These are phyloP conservation scores for Stentor roeselii DNA, from an alignment of 73 alveolate species.

Conservation along the genomic window DNA sequence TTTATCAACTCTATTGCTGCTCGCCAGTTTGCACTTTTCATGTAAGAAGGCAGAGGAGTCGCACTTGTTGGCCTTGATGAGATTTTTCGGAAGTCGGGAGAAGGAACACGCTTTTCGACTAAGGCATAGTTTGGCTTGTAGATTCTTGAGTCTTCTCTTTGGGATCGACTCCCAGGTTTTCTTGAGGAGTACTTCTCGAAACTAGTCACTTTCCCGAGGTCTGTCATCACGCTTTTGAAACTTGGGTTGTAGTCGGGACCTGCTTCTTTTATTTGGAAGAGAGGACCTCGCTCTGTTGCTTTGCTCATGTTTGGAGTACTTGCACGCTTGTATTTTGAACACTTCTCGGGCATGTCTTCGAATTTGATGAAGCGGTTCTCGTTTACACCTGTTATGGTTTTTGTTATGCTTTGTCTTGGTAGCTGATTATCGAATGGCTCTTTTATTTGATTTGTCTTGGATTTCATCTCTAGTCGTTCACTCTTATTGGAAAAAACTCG, in stretches of 20 bases:
- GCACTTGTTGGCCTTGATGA: neutral
- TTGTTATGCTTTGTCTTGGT: conserved; percentile 12
- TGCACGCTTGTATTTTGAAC: neutral
- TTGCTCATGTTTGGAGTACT: conserved; percentile 13
- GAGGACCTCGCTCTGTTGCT: neutral
- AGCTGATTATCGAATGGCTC: conserved; percentile 10
- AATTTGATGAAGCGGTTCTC: neutral
- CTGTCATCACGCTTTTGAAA: neutral
- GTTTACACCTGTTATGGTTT: neutral
- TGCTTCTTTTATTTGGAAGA: neutral
- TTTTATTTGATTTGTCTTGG: neutral
- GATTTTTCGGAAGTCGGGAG: neutral
- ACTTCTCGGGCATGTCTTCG: neutral
- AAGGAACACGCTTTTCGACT: neutral
- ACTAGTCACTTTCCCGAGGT: neutral
- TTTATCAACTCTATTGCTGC: neutral
- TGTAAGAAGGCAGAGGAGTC: neutral
- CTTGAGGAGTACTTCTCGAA: neutral
- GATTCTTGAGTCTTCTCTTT: neutral
- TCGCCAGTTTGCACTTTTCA: neutral
- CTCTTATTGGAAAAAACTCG: neutral
- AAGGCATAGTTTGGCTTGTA: neutral
- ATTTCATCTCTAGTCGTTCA: neutral
- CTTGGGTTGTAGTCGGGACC: neutral
- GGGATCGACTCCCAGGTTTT: neutral